Conservation (phyloP, 495 filamentous ascomycete genomes). For the Astrocystis sublimbata region DNA sequence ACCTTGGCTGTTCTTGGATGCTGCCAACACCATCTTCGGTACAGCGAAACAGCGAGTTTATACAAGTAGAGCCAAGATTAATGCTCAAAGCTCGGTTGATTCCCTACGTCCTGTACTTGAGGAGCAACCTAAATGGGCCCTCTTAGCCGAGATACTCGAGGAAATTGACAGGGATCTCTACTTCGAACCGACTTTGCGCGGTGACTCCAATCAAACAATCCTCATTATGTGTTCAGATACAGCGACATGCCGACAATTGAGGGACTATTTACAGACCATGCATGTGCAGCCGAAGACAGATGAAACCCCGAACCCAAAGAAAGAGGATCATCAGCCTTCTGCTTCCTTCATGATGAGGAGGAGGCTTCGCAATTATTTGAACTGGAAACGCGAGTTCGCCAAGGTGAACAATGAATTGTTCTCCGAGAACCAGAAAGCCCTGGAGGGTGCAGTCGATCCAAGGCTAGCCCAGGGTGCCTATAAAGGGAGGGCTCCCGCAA, state of each 20-base stretch:
- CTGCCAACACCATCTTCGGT: conserved; percentile 90
- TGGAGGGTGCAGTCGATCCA: conserved; percentile 60
- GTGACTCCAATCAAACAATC: conserved; percentile 87
- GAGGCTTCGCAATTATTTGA: conserved; percentile 81
- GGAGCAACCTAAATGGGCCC: conserved; percentile 90
- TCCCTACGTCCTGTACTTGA: conserved; percentile 87
- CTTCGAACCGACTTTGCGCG: conserved; percentile 69
- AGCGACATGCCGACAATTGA: conserved; percentile 82
- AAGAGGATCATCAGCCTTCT: conserved; percentile 61
- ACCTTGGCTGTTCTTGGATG: conserved; percentile 95
- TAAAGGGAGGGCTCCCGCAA: conserved; percentile 63
- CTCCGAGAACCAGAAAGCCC: conserved; percentile 74
- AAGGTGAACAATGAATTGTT: conserved; percentile 76
- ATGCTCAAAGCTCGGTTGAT: conserved; percentile 51
- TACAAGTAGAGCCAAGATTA: conserved; percentile 46
- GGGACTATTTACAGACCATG: conserved; percentile 91
- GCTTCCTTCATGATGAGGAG: conserved; percentile 86
- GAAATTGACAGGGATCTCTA: conserved; percentile 94
- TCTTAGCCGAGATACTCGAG: conserved; percentile 81
- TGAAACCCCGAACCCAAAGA: conserved; percentile 40
- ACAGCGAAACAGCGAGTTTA: conserved; percentile 92
- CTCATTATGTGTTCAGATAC: conserved; percentile 94
- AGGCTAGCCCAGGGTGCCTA: conserved; percentile 40
- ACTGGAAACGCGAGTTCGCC: conserved; percentile 88
- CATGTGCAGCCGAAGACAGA: conserved; percentile 62